Evolutionary conservation across 1,284 basidiomycete genomes (phyloP), one percentile per base, ranked within the genome.

Genomic region (Ceratobasidium theobromae): DNA sequence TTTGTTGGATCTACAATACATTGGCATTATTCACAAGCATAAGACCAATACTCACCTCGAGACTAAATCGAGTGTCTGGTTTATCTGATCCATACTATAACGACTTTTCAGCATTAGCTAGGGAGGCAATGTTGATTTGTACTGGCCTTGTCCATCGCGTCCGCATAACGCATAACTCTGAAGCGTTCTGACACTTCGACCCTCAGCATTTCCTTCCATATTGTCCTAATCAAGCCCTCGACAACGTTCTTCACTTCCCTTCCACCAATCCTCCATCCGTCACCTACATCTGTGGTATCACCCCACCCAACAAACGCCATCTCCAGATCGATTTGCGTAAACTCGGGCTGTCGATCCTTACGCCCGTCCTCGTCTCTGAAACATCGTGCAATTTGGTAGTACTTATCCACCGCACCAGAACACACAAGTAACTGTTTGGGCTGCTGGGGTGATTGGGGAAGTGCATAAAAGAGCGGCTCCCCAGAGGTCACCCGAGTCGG

Each of bases 291-390:
- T 71, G 71, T 16, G 72, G 43, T 70, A 73, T 74, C 12, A 65
- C 72, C 67, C 84, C 95, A 97, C 21, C 88, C 88, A 27, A 97
- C 88, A 76, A 92, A 98, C 1, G 90, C 93, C 91, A 98, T 95
- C 78, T 98, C 95, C 70, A 98, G 77, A 85, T 98, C 95, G 69
- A 98, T 82, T 78, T 98, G 95, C 21, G 95, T 98, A 76, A 98
- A 98, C 76, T 98, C 95, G 0, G 95, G 94, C 74, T 98, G 95
- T 30, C 95, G 84, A 77, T 98, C 95, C 76, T 91, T 94, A 67
- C 95, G 83, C 1, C 93, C 93, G 73, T 94, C 93, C 76, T 98
- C 95, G 76, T 98, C 95, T 43, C 95, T 85, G 81, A 98, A 98
- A 77, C 95, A 98, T 71, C 86, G 86, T 14, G 95, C 95, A 66